Evolutionary conservation across 345 rosid genomes (phyloP), one percentile per base, ranked within the genome.

Genomic region (Pseudoturritis turrita): DNA sequence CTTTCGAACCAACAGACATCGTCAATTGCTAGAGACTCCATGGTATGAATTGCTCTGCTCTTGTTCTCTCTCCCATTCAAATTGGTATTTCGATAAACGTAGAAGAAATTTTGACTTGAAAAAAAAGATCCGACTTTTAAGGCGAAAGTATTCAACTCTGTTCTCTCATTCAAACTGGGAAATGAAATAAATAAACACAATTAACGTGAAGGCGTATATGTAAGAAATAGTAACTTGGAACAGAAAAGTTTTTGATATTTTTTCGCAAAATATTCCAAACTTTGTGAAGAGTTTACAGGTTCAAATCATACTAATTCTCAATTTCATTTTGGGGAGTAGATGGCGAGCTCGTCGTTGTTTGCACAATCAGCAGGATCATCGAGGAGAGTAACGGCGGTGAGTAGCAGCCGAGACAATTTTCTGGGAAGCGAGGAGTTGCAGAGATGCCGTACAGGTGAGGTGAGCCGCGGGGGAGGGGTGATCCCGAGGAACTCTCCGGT

Each of bases 1-100:
- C 81, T 60, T 78, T 81, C 87, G 2, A 93, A 86, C 85, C 97
- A 91, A 65, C 88, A 85, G 11, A 90, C 88, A 51, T 72, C 86
- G 46, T 78, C 83, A 50, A 55, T 64, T 33, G 35, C 41, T 21
- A 71, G 61, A 60, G 67, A 71, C 2, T 11, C 69, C 44, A 58
- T 80, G 79, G 98, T 90, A 82, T 55, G 68, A 60, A 29, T 17
- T 21, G 11, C 10, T 55, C 25, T 39, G 6, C 13, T 19, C 50
- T 43, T 57, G 33, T 58, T 58, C 31, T 57, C 6, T 49, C 52
- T 49, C 28, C n/a, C 15, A 49, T 21, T 6, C n/a, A 8, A n/a
- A n/a, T n/a, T n/a, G n/a, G n/a, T n/a, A n/a, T n/a, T n/a, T n/a
- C n/a, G n/a, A n/a, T n/a, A n/a, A n/a, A n/a, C n/a, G n/a, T n/a